These are phyloP conservation scores for Mycena kentingensis DNA, from an alignment of 768 basidiomycete genomes.

Conservation along the genomic window DNA sequence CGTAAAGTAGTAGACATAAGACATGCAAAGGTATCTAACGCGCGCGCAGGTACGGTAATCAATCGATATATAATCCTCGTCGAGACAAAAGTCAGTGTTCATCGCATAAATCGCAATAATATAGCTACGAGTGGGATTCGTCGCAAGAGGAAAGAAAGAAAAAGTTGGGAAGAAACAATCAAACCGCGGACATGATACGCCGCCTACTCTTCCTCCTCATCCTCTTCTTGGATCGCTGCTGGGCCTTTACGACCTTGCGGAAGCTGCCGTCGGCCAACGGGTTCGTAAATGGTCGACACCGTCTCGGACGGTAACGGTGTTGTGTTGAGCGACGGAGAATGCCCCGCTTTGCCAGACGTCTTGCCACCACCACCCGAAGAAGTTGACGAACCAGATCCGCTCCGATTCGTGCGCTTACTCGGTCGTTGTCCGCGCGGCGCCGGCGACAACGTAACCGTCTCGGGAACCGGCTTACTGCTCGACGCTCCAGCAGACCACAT, in stretches of 20 bases:
- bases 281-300: constrained; percentile 48
- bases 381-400: constrained; percentile 24
- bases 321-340: constrained; percentile 60
- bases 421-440: constrained; percentile 51
- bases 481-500: constrained; percentile 32
- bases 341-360: constrained; percentile 52
- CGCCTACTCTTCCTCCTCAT: constrained; percentile 76
- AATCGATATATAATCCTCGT: constrained; percentile 1
- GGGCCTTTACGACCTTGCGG: constrained; percentile 67
- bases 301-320: constrained; percentile 62
- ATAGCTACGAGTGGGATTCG: not conserved
- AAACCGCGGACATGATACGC: constrained; percentile 28
- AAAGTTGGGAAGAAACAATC: constrained; percentile 8
- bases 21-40: constrained; percentile 3
- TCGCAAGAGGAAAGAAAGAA: constrained; percentile 10
- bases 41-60: too few relatives aligned
- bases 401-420: constrained; percentile 38
- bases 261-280: constrained; percentile 66
- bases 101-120: constrained; percentile 4
- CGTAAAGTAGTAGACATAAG: not conserved
- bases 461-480: constrained; percentile 7
- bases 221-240: constrained; percentile 81
- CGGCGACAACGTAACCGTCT: constrained; percentile 53
- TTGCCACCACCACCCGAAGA: constrained; percentile 27
- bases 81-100: not conserved